Base-by-base conservation (phyloP, 1,284 basidiomycete species). In the Pyrrhoderma noxium region DNA sequence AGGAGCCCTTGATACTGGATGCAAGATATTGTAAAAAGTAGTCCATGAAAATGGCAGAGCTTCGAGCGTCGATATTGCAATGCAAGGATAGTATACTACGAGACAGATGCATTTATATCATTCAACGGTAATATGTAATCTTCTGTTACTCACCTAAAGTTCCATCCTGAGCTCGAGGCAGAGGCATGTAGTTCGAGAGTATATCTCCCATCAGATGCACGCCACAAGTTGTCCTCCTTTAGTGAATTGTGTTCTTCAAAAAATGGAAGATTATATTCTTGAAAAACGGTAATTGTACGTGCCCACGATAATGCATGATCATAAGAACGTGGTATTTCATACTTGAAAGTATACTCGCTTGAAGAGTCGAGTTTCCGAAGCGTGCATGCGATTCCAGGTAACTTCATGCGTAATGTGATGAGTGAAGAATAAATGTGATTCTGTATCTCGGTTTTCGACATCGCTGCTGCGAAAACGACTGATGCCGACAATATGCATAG, bases 201-300 rank as follows among this genome's bases (percentile, higher is more conserved):
- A 27, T 43, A 54, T 22, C 47, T 52, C 37, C 39, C 37, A 16
- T 25, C 38, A 11, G 52, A 35, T 35, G 49, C 48, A 31, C 22
- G 43, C 55, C 55, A 56, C 42, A 34, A 47, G 5, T 45, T 11
- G n/a, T 45, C 39, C 22, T 56, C 47, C 43, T 51, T 54, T 18
- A 56, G n/a, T 11, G 49, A 27, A 8, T 34, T 40, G 38, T 56
- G 55, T 3, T 31, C 31, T 37, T 50, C 52, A 40, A 54, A 54
- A n/a, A 47, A 31, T 7, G 48, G 19, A 16, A 42, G 23, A 37
- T 42, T 23, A 14, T 47, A 48, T 13, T 56, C 53, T 8, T 18
- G 16, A 23, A 56, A 54, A 40, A 56, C 54, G 13, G 51, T 27
- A 5, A 51, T 47, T 21, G 47, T 48, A 3, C 37, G 23, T 7